Evolutionary conservation across 805 yeast species (phyloP).

Genomic region (Lipomyces spencermartinsiae): DNA sequence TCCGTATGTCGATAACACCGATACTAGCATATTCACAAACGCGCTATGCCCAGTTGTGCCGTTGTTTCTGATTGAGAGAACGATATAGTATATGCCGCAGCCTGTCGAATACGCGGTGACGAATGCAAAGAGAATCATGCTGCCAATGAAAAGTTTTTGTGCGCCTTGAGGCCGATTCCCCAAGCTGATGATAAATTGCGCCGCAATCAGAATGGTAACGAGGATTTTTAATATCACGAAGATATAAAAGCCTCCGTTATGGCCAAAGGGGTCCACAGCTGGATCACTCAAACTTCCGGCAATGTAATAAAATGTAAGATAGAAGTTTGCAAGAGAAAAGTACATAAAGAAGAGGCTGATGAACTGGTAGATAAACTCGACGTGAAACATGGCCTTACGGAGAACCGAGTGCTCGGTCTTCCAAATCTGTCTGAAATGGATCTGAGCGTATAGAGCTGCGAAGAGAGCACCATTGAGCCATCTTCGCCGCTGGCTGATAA

Average conservation of each 20-base stretch:
- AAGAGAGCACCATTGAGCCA: conserved; percentile 98
- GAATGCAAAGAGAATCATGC: conserved; percentile 73
- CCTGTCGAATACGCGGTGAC: conserved; percentile 83
- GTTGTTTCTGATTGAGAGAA: conserved; percentile 52
- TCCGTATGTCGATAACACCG: conserved; percentile 90
- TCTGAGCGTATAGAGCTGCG: conserved; percentile 89
- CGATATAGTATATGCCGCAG: conserved; percentile 83
- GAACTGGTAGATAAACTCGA: conserved; percentile 90
- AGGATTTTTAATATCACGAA: conserved; percentile 87
- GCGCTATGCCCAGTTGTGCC: conserved; percentile 51
- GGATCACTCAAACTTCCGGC: conserved; percentile 78
- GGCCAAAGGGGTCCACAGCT: conserved; percentile 56
- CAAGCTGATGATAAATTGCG: conserved; percentile 91
- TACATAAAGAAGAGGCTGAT: conserved; percentile 81
- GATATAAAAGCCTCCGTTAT: conserved; percentile 72
- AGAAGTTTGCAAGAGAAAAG: conserved; percentile 91
- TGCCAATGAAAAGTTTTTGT: conserved; percentile 65
- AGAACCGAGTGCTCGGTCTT: conserved; percentile 78
- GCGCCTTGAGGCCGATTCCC: conserved; percentile 96
- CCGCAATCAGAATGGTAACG: conserved; percentile 78
- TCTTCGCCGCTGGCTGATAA: conserved; percentile 94
- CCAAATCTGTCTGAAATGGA: conserved; percentile 90
- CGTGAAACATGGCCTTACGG: conserved; percentile 81
- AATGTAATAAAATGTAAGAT: conserved; percentile 87
- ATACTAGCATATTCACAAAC: conserved; percentile 78